phyloP scores from a whole-genome alignment of 495 filamentous ascomycete genomes.

The Podospora pseudopauciseta region DNA sequence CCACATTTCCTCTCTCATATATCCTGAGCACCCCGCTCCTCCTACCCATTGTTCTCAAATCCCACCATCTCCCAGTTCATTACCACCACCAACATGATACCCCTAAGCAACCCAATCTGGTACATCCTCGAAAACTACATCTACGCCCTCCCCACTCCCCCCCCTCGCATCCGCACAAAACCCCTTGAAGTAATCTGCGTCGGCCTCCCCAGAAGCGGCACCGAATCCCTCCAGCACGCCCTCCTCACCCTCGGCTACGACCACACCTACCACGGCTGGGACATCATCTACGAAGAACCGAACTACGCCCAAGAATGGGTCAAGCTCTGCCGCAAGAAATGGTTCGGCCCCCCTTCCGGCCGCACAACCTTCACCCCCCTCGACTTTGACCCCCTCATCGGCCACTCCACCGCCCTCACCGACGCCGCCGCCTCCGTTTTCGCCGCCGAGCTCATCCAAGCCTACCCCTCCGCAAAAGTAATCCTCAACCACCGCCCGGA shows the following conservation, averaged over 20 bases:
- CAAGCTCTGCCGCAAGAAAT: conserved; percentile 25
- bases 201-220: conserved; percentile 59
- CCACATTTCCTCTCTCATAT: too few species aligned
- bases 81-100: not conserved
- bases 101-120: conserved; percentile 25
- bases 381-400: conserved; percentile 48
- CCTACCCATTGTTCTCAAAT: too few species aligned
- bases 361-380: conserved; percentile 41
- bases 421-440: conserved; percentile 44
- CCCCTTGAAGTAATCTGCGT: conserved; percentile 64
- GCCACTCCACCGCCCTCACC: conserved; percentile 41
- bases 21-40: too few species aligned
- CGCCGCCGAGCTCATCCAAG: conserved; percentile 38
- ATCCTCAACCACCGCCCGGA: conserved; percentile 41
- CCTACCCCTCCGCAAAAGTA: conserved; percentile 48
- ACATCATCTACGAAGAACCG: conserved; percentile 57
- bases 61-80: too few species aligned
- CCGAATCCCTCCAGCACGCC: conserved; percentile 59
- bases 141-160: conserved; percentile 9
- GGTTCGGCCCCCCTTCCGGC: conserved; percentile 25
- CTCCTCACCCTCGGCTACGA: conserved; percentile 58
- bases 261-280: conserved; percentile 65
- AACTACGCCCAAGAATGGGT: conserved; percentile 54
- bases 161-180: conserved; percentile 45
- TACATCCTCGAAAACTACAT: conserved; percentile 31